Evolutionary conservation across 805 yeast species (phyloP).

Genomic region (Starmerella apicola): DNA sequence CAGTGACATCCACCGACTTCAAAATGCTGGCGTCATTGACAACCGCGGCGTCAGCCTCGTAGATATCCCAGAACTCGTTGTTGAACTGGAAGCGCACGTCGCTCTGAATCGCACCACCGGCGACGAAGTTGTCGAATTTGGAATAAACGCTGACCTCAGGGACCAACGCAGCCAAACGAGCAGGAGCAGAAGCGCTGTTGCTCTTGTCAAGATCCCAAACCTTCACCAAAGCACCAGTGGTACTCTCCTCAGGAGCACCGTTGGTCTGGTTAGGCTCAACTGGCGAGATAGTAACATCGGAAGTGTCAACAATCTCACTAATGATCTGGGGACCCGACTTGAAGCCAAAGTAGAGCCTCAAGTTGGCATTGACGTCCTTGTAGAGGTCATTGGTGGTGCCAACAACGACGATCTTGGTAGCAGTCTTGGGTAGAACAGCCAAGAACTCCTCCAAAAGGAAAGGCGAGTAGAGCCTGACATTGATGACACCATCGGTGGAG

Average conservation of each 20-base stretch:
- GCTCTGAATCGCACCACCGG: constrained; percentile 66
- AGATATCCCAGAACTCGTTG: constrained; percentile 30
- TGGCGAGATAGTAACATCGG: constrained; percentile 55
- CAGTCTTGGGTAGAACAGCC: constrained; percentile 42
- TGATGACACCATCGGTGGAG: constrained; percentile 49
- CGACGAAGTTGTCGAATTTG: constrained; percentile 56
- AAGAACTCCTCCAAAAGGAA: constrained; percentile 55
- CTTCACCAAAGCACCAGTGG: constrained; percentile 6
- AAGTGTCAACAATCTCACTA: constrained; percentile 46
- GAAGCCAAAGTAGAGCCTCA: constrained; percentile 20
- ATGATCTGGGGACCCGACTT: constrained; percentile 23
- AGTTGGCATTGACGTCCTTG: constrained; percentile 47
- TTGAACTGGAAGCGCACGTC: constrained; percentile 38
- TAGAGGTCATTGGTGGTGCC: constrained; percentile 43
- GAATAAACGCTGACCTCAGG: constrained; percentile 40
- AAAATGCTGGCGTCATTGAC: constrained; percentile 51
- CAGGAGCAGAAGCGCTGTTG: constrained; percentile 15
- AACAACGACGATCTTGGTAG: constrained; percentile 53
- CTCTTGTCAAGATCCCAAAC: constrained; percentile 20
- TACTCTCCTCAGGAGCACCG: constrained; percentile 3
- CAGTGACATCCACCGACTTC: constrained; percentile 46
- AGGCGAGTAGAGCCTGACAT: constrained; percentile 69
- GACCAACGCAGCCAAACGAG: constrained; percentile 13
- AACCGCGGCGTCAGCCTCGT: constrained; percentile 50
- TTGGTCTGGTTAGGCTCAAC: constrained; percentile 37